These are phyloP conservation scores for Russula compacta DNA, from an alignment of 768 basidiomycete species.

Conservation along the genomic window DNA sequence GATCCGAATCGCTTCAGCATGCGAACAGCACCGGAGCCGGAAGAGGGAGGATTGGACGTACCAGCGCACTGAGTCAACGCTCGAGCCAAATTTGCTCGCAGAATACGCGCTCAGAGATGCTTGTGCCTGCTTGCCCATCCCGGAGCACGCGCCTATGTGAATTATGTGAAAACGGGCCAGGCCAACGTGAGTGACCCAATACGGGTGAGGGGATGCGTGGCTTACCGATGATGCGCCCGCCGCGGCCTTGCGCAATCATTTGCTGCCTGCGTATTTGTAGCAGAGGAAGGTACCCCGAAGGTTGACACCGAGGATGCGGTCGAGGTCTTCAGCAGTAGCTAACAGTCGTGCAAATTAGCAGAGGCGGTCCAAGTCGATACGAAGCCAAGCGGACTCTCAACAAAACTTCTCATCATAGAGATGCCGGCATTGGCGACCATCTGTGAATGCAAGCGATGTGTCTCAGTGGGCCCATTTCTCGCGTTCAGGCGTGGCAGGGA, in stretches of 20 bases:
- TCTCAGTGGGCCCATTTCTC: neutral
- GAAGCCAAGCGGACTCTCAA: slow-evolving; percentile 18
- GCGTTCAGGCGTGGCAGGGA: neutral
- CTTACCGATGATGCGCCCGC: slow-evolving; percentile 22
- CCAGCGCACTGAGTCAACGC: slow-evolving; percentile 25
- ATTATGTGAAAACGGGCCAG: neutral
- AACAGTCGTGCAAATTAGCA: neutral
- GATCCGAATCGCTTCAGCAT: neutral
- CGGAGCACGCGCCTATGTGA: slow-evolving; percentile 11
- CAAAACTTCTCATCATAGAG: slow-evolving; percentile 5
- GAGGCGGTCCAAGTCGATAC: neutral
- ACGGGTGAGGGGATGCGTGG: neutral
- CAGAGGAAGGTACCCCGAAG: slow-evolving; percentile 20
- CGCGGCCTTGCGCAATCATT: slow-evolving; percentile 23
- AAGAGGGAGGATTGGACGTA: neutral
- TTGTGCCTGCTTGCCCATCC: slow-evolving; percentile 2
- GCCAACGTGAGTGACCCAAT: neutral
- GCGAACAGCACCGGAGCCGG: neutral
- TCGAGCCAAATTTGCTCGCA: slow-evolving; percentile 27
- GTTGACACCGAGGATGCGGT: slow-evolving; percentile 18
- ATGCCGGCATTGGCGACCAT: slow-evolving; percentile 26
- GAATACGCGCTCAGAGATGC: slow-evolving; percentile 22
- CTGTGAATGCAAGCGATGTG: neutral
- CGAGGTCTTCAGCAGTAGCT: slow-evolving; percentile 21
- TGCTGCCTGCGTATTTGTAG: slow-evolving; percentile 22